Base-by-base conservation (phyloP, 2,329 filamentous ascomycete genomes). In the Fusarium sterilihyphosum region DNA sequence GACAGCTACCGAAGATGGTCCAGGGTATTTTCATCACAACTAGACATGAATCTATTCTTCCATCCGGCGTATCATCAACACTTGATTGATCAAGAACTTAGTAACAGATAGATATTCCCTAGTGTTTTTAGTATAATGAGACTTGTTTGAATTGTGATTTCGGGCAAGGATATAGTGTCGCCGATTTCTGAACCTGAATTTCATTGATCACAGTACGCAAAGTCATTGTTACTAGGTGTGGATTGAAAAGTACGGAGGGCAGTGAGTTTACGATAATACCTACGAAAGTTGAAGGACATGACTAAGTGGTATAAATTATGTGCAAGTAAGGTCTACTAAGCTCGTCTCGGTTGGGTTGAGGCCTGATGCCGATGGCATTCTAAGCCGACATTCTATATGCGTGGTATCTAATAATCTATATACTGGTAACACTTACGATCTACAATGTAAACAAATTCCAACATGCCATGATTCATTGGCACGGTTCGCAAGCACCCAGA, bases 311-410 rank as follows among this genome's bases (percentile, higher is more conserved):
- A 24, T 17, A 24, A 7, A 12, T 24, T 7, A 4, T 24, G 0
- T 24, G 2, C 0, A 5, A 24, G 4, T 2, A 8, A 44, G 35
- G 16, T 37, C 3, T 37, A 17, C 0, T 0, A 17, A 16, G 8
- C 16, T 37, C 8, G 35, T 17, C 8, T 37, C 16, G 1, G 16
- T 37, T 37, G 7, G 0, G 6, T 5, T 12, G 10, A 24, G 17
- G 17, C 43, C 7, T 26, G 7, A 0, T 26, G 17, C 7, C 9
- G 3, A 46, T 26, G 11, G 6, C 3, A 7, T 20, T 24, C 5
- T 20, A 26, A 46, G 0, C 17, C 10, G 17, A 14, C 5, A 46
- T 20, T 20, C 2, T 6, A 4, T 13, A 9, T 47, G 0, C 12
- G 20, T 24, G 17, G 49, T 8, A 35, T 35, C n/a, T 18, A 18